Evolutionary conservation across 148 eudicot species (phyloP).

Genomic region (Chenopodium quinoa): DNA sequence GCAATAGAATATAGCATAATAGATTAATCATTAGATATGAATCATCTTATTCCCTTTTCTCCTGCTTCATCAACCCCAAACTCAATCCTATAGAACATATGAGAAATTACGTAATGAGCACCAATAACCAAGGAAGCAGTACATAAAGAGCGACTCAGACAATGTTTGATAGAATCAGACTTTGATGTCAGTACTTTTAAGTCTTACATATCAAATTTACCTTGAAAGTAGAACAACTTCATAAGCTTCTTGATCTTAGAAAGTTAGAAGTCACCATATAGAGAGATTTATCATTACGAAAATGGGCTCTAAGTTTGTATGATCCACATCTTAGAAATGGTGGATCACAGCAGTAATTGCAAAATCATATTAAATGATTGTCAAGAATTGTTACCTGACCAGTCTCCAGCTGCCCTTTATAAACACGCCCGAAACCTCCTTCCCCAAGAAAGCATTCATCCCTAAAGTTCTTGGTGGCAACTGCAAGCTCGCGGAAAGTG

Average conservation of each 20-base stretch:
- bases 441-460: constrained; percentile 85
- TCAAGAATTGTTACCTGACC: constrained; percentile 54
- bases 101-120: background rate
- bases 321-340: background rate
- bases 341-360: background rate
- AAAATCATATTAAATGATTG: background rate
- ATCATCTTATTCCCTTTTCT: background rate
- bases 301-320: constrained; percentile 12
- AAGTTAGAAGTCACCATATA: background rate
- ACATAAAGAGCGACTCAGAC: background rate
- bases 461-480: constrained; percentile 75
- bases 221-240: background rate
- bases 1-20: background rate
- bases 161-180: background rate
- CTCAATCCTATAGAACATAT: background rate
- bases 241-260: constrained; percentile 5
- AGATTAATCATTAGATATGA: background rate
- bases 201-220: background rate
- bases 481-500: constrained; percentile 81
- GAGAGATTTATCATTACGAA: background rate
- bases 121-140: background rate
- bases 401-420: constrained; percentile 63
- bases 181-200: background rate
- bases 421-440: constrained; percentile 94
- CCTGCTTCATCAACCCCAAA: background rate